Evolutionary conservation across 164 flowering plant species (phyloP).

Genomic region (Pachysandra terminalis): DNA sequence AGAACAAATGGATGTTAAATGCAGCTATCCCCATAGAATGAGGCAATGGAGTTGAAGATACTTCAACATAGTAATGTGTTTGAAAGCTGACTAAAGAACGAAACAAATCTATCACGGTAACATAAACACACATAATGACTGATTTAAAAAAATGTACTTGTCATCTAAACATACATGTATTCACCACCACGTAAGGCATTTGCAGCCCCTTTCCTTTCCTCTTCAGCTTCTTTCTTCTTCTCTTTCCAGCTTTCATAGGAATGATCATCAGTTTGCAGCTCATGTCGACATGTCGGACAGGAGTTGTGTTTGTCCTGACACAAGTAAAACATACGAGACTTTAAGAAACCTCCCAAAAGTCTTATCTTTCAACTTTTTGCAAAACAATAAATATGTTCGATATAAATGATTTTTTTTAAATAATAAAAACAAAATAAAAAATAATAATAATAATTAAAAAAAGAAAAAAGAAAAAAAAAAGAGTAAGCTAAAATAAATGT

Average conservation of each 20-base stretch:
- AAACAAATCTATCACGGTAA: neutral
- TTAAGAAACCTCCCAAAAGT: neutral
- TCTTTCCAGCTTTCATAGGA: conserved; percentile 89
- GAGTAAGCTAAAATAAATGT: neutral
- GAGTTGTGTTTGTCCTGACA: conserved; percentile 90
- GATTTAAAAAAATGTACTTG: neutral
- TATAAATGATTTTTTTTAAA: too few species aligned
- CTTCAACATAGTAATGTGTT: too few species aligned
- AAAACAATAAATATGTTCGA: too few species aligned
- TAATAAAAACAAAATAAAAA: too few species aligned
- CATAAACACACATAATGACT: neutral
- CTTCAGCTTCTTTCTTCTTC: conserved; percentile 84
- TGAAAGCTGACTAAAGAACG: too few species aligned
- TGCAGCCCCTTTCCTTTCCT: conserved; percentile 91
- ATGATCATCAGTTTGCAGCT: conserved; percentile 90
- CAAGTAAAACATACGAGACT: neutral
- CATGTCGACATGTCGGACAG: conserved; percentile 88
- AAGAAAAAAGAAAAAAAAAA: neutral
- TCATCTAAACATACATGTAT: conserved; percentile 76
- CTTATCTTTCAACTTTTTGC: neutral
- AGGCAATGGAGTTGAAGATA: too few species aligned
- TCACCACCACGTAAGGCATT: conserved; percentile 97
- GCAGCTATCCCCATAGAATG: too few species aligned
- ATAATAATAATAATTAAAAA: too few species aligned
- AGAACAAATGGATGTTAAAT: too few species aligned